Conservation (phyloP, 2,329 filamentous ascomycete species). For the Diaporthe citriasiana region DNA sequence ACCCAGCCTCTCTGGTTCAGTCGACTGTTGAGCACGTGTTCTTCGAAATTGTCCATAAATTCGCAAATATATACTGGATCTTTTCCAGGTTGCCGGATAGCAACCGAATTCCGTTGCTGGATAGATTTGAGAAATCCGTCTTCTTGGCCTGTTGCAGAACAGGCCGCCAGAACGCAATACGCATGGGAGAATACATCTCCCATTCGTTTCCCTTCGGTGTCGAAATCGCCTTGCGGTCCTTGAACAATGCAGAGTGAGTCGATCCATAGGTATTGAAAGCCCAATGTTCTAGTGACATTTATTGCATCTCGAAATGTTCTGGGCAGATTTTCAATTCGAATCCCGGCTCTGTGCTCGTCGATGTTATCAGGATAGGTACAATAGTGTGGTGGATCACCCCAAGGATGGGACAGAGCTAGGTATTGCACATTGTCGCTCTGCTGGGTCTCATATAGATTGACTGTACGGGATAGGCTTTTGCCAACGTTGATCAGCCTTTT, state of each 20-base stretch:
- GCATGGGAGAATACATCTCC: conserved; percentile 45
- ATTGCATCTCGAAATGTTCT: conserved; percentile 34
- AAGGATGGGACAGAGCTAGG: neutral
- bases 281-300: conserved; percentile 18
- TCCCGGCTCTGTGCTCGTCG: neutral
- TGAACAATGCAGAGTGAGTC: conserved; percentile 41
- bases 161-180: conserved; percentile 47
- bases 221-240: conserved; percentile 43
- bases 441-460: neutral
- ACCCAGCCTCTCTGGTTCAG: conserved; percentile 57
- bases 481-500: neutral
- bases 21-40: conserved; percentile 50
- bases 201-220: conserved; percentile 44
- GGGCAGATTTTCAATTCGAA: neutral
- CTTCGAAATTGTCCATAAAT: conserved; percentile 51
- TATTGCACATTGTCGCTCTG: neutral
- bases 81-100: conserved; percentile 9
- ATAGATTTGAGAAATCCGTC: conserved; percentile 45
- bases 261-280: conserved; percentile 33
- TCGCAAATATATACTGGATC: conserved; percentile 47
- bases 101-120: conserved; percentile 36
- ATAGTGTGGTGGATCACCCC: conserved; percentile 18
- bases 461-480: too few species aligned
- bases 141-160: conserved; percentile 39
- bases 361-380: conserved; percentile 12